Evolutionary conservation across 2,329 filamentous ascomycete genomes (phyloP).

Genomic region (Sphaceloma murrayae): DNA sequence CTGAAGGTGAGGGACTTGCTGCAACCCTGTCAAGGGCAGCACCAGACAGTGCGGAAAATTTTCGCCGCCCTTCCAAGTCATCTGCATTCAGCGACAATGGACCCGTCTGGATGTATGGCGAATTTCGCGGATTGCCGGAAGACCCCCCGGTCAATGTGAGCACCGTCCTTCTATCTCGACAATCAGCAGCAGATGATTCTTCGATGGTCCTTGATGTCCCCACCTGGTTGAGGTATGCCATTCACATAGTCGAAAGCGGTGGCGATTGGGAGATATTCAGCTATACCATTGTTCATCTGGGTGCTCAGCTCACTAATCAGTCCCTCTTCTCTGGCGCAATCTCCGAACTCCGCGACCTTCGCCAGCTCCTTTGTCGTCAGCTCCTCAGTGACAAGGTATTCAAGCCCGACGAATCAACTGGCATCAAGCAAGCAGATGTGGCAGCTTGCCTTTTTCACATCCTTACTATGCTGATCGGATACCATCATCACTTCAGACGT

Average conservation of each 20-base stretch:
- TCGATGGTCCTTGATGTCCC: constrained; percentile 15
- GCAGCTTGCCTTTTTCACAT: constrained; percentile 81
- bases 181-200: constrained; percentile 18
- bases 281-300: constrained; percentile 76
- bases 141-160: constrained; percentile 42
- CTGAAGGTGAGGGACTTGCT: constrained; percentile 66
- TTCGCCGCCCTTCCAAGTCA: constrained; percentile 15
- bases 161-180: constrained; percentile 40
- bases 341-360: constrained; percentile 63
- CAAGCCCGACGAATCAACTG: constrained; percentile 69
- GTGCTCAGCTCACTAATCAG: constrained; percentile 82
- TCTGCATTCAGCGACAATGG: constrained; percentile 14
- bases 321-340: constrained; percentile 68
- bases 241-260: constrained; percentile 16
- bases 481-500: constrained; percentile 75
- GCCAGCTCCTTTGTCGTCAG: constrained; percentile 71
- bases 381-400: constrained; percentile 67
- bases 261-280: constrained; percentile 76
- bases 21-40: constrained; percentile 43
- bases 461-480: constrained; percentile 80
- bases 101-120: constrained; percentile 50
- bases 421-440: constrained; percentile 77
- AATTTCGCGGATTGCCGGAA: constrained; percentile 45
- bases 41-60: constrained; percentile 9
- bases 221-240: constrained; percentile 19